Conservation (phyloP, 208 protist species). For the Trypanosoma mega region DNA sequence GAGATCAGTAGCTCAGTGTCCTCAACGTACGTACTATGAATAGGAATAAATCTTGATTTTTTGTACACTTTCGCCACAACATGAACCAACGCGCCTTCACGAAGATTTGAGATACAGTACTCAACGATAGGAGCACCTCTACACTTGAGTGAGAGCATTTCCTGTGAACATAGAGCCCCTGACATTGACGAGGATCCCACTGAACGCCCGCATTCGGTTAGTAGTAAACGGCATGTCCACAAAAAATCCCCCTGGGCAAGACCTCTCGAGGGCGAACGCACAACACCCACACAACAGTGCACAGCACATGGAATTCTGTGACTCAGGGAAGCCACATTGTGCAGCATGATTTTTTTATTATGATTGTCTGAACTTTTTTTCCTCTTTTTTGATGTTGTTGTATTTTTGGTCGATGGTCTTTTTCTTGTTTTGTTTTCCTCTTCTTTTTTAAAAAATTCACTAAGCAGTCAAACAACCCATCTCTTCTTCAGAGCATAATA, state of each 20-base stretch:
- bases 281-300: slow-evolving; percentile 77
- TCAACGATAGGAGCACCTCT: slow-evolving; percentile 45
- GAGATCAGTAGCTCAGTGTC: slow-evolving; percentile 77
- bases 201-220: slow-evolving; percentile 61
- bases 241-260: slow-evolving; percentile 54
- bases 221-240: slow-evolving; percentile 76
- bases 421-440: too few relatives aligned
- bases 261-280: slow-evolving; percentile 63
- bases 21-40: slow-evolving; percentile 74
- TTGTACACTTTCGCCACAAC: slow-evolving; percentile 80
- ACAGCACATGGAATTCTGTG: slow-evolving; percentile 14
- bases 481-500: too few relatives aligned
- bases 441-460: too few relatives aligned
- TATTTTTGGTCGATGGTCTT: too few relatives aligned
- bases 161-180: slow-evolving; percentile 34
- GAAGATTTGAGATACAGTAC: slow-evolving; percentile 54
- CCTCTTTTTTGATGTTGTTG: too few relatives aligned
- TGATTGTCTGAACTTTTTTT: too few relatives aligned
- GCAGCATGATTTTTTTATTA: slow-evolving; percentile 6
- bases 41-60: slow-evolving; percentile 64
- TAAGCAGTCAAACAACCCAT: too few relatives aligned
- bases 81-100: slow-evolving; percentile 71
- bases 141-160: slow-evolving; percentile 53
- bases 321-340: background rate
- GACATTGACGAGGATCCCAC: slow-evolving; percentile 17